These are phyloP conservation scores for Pythium monospermum DNA, from an alignment of 352 stramenopile species.

Conservation along the genomic window DNA sequence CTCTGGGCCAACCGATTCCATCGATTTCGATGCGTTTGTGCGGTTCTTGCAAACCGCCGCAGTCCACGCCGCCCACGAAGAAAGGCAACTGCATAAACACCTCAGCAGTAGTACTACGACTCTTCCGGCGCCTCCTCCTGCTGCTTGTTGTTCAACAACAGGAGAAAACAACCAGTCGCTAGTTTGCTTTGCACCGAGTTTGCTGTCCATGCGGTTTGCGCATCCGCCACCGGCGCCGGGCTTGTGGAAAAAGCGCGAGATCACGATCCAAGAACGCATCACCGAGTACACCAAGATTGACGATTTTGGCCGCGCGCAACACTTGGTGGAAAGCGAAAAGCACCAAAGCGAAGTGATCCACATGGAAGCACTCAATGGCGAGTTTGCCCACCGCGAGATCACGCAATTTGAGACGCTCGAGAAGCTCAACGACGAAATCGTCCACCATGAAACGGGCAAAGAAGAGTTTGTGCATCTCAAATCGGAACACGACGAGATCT, in stretches of 20 bases:
- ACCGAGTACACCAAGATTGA: constrained; percentile 88
- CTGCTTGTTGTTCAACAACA: too few relatives aligned
- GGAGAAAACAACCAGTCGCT: constrained; percentile 19
- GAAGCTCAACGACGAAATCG: constrained; percentile 77
- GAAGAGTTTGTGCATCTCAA: constrained; percentile 85
- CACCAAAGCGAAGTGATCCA: constrained; percentile 82
- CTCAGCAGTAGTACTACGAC: constrained; percentile 15
- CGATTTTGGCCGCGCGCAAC: constrained; percentile 62
- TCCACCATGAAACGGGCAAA: constrained; percentile 69
- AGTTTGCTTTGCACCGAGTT: constrained; percentile 39
- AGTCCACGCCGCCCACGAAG: constrained; percentile 39
- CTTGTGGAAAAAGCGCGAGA: constrained; percentile 85
- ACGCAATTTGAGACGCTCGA: constrained; percentile 84
- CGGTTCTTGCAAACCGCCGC: constrained; percentile 59
- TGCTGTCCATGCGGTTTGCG: constrained; percentile 33
- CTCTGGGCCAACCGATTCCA: constrained; percentile 13
- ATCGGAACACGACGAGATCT: constrained; percentile 78
- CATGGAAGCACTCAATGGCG: constrained; percentile 73
- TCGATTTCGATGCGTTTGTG: constrained; percentile 60
- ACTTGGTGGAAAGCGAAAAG: constrained; percentile 79
- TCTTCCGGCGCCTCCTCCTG: constrained; percentile 15
- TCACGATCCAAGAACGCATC: constrained; percentile 84
- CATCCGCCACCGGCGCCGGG: constrained; percentile 47
- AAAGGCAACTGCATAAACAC: constrained; percentile 24
- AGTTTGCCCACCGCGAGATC: constrained; percentile 82